Evolutionary conservation across 2,329 filamentous ascomycete genomes (phyloP).

Genomic region (Arthroderma sp.): DNA sequence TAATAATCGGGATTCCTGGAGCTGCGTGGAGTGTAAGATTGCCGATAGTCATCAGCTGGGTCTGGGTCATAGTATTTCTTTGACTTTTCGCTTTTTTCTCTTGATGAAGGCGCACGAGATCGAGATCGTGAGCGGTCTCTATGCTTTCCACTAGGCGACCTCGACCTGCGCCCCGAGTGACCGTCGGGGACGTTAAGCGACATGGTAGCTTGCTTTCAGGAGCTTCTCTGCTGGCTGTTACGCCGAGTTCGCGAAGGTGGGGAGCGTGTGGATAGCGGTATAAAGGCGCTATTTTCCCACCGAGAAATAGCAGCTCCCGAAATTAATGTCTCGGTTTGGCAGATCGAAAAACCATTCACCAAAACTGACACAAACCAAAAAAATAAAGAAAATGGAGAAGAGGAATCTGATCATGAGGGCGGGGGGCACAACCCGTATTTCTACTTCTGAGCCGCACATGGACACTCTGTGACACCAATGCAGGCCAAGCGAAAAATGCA

Average conservation of each 20-base stretch:
- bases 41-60: constrained; percentile 14
- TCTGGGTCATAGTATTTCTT: constrained; percentile 20
- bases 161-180: background rate
- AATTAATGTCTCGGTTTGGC: no score
- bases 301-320: no score
- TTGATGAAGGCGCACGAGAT: constrained; percentile 10
- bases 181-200: constrained; percentile 22
- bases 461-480: no score
- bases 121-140: constrained; percentile 4
- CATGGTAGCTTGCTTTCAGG: constrained; percentile 3
- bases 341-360: no score
- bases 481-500: no score
- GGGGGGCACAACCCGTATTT: no score
- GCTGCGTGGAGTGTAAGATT: constrained; percentile 7
- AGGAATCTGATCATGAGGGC: no score
- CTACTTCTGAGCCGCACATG: no score
- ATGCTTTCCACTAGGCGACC: background rate
- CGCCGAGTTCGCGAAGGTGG: background rate
- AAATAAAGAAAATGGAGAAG: no score
- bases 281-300: no score
- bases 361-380: no score
- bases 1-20: constrained; percentile 14
- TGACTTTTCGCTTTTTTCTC: constrained; percentile 13
- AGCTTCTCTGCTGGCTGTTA: background rate
- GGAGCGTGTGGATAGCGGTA: no score